Conservation (phyloP, 441 rosid species). For the Euphorbia schlechtendalii region DNA sequence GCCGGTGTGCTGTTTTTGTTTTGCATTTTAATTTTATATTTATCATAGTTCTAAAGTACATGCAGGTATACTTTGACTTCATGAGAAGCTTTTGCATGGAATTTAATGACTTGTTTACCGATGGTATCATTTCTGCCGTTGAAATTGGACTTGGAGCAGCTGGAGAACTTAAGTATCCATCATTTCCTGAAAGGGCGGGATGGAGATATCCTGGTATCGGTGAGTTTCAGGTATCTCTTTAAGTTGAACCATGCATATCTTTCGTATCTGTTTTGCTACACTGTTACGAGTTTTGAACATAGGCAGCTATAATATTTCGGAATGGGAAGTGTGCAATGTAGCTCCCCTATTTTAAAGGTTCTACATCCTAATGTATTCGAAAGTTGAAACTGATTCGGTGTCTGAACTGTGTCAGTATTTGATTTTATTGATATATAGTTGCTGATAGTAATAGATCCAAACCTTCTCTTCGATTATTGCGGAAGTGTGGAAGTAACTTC, state of each 20-base stretch:
- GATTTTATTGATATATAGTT: neutral
- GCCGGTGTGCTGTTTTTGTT: neutral
- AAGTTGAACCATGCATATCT: constrained; percentile 3
- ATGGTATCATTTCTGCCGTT: constrained; percentile 59
- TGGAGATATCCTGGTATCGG: constrained; percentile 99
- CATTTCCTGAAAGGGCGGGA: constrained; percentile 87
- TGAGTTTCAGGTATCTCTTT: constrained; percentile 78
- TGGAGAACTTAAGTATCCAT: constrained; percentile 92
- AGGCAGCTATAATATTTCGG: neutral
- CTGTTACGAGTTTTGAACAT: neutral
- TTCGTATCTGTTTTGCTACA: neutral
- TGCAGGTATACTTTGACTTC: constrained; percentile 92
- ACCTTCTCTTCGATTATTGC: neutral
- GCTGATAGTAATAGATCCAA: neutral
- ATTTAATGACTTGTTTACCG: constrained; percentile 69
- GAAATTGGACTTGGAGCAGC: constrained; percentile 94
- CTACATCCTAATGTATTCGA: neutral
- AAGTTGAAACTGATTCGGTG: constrained; percentile 3
- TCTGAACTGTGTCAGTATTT: neutral
- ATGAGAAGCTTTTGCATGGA: constrained; percentile 95
- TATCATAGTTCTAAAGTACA: constrained; percentile 16
- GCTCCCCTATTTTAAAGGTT: neutral
- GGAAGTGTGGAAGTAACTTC: neutral
- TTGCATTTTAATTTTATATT: constrained; percentile 9
- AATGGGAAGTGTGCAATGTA: neutral